Base-by-base conservation (phyloP, 208 protist species). In the Novymonas esmeraldas region DNA sequence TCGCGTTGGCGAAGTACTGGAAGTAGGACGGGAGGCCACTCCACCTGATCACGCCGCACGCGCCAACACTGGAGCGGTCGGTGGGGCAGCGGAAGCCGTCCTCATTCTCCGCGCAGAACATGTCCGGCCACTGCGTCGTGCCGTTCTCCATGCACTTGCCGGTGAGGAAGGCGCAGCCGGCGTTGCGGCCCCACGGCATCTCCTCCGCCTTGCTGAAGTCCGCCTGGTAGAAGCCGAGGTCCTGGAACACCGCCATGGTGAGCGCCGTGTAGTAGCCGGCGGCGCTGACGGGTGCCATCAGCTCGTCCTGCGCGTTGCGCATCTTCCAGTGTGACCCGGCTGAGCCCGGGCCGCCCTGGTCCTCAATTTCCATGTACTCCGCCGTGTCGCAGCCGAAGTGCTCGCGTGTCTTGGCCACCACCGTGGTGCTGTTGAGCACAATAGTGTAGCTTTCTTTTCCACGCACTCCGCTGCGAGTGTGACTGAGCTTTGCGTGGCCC, bases 311-410 rank as follows among this genome's bases (percentile, higher is more conserved):
- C 16, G 87, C 79, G 42, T 87, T 85, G 51, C 85, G 76, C 33
- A 78, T 72, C 78, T 95, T 87, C 91, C 92, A 97, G 81, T 98
- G 92, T 16, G 89, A 96, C 39, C 46, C 41, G 2, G 41, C 29
- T 13, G 3, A 3, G 22, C 28, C 50, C 5, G 28, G 22, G 5
- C 7, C 16, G 2, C 7, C 22, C 22, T 2, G 26, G 61, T 95
- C 80, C 73, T 97, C 92, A 34, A 97, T 31, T 78, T 94, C 88
- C 60, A 92, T 80, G 22, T 82, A 83, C 10, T 18, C 33, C 26
- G 90, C 24, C 5, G 11, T 63, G 22, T 11, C 6, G 66, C 95
- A 98, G 41, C 63, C 72, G 70, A 87, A 97, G 65, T 92, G 90
- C 6, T n/a, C n/a, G n/a, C n/a, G n/a, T n/a, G n/a, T n/a, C n/a